Evolutionary conservation across 1,139 yeast genomes (phyloP).

Genomic region (Pichia sp.): DNA sequence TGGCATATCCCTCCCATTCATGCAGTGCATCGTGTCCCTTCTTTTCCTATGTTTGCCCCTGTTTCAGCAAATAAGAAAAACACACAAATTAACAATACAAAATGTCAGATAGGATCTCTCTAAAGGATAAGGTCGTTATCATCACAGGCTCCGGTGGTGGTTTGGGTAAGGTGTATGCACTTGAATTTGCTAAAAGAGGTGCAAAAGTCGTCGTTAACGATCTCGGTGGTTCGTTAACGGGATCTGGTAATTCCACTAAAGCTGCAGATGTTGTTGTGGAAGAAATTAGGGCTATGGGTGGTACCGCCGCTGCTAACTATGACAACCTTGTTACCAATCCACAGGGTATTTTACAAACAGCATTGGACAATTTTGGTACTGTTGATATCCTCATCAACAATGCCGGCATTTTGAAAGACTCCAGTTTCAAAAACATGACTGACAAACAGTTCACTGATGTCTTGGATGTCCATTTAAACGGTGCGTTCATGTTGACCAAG

Average conservation of each 20-base stretch:
- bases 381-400: conserved; percentile 90
- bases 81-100: not conserved
- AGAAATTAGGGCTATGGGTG: conserved; percentile 75
- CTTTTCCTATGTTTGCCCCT: no score
- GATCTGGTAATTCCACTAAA: conserved; percentile 55
- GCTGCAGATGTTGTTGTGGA: conserved; percentile 91
- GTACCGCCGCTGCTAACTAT: conserved; percentile 90
- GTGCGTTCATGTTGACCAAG: conserved; percentile 80
- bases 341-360: conserved; percentile 82
- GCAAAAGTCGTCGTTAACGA: conserved; percentile 94
- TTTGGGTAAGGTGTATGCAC: conserved; percentile 84
- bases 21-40: no score
- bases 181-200: conserved; percentile 85
- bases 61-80: no score
- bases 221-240: conserved; percentile 80
- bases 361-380: conserved; percentile 82
- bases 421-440: conserved; percentile 78
- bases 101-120: conserved; percentile 8
- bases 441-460: conserved; percentile 79
- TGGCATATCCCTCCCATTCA: no score
- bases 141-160: conserved; percentile 99
- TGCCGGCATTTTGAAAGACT: conserved; percentile 88
- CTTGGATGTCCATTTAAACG: conserved; percentile 83
- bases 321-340: conserved; percentile 86
- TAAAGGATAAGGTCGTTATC: conserved; percentile 78